phyloP scores from a whole-genome alignment of 331 rosid species.

The Malus hybrid region DNA sequence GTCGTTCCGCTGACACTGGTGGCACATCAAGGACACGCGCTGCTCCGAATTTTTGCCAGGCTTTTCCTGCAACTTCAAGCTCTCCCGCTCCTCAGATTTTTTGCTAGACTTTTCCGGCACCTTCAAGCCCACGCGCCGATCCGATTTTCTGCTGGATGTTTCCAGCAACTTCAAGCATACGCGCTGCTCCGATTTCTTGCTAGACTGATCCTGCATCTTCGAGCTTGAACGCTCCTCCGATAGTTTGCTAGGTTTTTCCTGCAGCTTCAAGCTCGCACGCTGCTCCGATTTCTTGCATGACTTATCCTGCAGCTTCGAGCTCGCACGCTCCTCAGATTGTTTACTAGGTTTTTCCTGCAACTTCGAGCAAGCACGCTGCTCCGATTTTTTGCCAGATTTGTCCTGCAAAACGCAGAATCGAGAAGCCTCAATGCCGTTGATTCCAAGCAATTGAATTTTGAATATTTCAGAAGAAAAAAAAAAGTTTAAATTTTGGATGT shows the following conservation, averaged over 20 bases:
- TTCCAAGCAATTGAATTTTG: neutral
- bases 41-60: conserved; percentile 23
- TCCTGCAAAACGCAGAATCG: conserved; percentile 22
- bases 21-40: conserved; percentile 62
- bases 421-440: neutral
- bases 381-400: conserved; percentile 16
- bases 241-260: too few relatives aligned
- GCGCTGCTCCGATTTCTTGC: conserved; percentile 25
- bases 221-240: too few relatives aligned
- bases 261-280: too few relatives aligned
- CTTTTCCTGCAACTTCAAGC: neutral
- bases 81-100: too few relatives aligned
- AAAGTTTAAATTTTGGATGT: neutral
- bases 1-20: conserved; percentile 66
- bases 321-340: too few relatives aligned
- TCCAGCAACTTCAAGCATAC: conserved; percentile 43
- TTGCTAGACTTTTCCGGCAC: too few relatives aligned
- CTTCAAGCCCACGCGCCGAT: too few relatives aligned
- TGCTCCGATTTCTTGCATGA: too few relatives aligned
- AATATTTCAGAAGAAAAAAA: neutral
- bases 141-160: too few relatives aligned
- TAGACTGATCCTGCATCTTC: neutral
- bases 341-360: neutral
- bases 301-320: too few relatives aligned
- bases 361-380: conserved; percentile 48